These are phyloP conservation scores for Alternaria tenuissima DNA, from an alignment of 2,329 filamentous ascomycete genomes.

Conservation along the genomic window DNA sequence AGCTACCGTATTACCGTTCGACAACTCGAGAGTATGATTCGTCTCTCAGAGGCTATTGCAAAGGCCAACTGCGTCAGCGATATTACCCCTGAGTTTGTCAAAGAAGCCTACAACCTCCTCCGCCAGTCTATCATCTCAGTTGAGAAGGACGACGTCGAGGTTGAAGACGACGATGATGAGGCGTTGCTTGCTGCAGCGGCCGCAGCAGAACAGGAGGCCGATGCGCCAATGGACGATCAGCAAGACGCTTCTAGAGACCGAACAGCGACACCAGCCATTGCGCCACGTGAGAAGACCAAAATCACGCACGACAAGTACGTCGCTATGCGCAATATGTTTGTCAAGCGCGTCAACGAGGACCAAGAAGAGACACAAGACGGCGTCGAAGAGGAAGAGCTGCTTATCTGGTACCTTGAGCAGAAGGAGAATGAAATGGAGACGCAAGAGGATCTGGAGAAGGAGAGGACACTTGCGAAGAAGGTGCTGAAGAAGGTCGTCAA, in stretches of 20 bases:
- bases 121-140: slow-evolving; percentile 96
- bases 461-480: slow-evolving; percentile 78
- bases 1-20: slow-evolving; percentile 97
- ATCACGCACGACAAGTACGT: slow-evolving; percentile 97
- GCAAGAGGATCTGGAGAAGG: slow-evolving; percentile 81
- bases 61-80: slow-evolving; percentile 97
- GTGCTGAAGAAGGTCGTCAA: slow-evolving; percentile 96
- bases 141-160: slow-evolving; percentile 95
- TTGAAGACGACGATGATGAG: slow-evolving; percentile 81
- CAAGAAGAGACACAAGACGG: slow-evolving; percentile 80
- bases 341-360: slow-evolving; percentile 83
- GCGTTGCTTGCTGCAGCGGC: slow-evolving; percentile 62
- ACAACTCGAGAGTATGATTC: slow-evolving; percentile 95
- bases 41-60: slow-evolving; percentile 94
- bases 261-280: slow-evolving; percentile 49
- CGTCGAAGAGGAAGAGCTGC: slow-evolving; percentile 80
- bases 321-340: slow-evolving; percentile 84
- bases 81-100: slow-evolving; percentile 82
- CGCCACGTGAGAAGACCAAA: slow-evolving; percentile 72
- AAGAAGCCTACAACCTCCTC: slow-evolving; percentile 90
- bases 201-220: slow-evolving; percentile 55
- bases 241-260: slow-evolving; percentile 48
- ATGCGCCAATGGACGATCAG: slow-evolving; percentile 41
- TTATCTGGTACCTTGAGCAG: slow-evolving; percentile 92
- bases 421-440: slow-evolving; percentile 82